phyloP scores from a whole-genome alignment of 257 asterid species.

The Salvia rosmarinus region DNA sequence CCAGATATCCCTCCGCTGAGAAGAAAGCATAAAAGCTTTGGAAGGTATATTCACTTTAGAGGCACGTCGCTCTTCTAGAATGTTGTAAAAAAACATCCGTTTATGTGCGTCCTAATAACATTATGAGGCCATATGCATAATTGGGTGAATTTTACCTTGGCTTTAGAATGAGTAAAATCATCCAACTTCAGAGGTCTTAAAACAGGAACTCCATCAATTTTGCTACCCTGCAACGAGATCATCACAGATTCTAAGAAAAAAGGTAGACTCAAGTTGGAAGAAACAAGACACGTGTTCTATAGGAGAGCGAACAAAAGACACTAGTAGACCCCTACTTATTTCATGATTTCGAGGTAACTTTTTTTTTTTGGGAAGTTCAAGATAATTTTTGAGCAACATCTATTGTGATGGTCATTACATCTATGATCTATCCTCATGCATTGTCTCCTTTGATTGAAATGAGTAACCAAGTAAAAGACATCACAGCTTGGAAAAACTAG shows the following conservation, averaged over 20 bases:
- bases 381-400: neutral
- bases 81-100: neutral
- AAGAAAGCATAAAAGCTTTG: slow-evolving; percentile 22
- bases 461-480: neutral
- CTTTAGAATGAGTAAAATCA: slow-evolving; percentile 75
- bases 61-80: neutral
- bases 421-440: slow-evolving; percentile 13
- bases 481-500: neutral
- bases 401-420: neutral
- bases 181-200: slow-evolving; percentile 71
- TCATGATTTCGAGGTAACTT: neutral
- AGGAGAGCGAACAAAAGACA: neutral
- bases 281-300: neutral
- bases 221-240: slow-evolving; percentile 51
- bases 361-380: neutral
- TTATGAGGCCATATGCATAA: slow-evolving; percentile 5
- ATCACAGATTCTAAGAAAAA: slow-evolving; percentile 17
- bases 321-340: neutral
- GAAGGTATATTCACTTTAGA: neutral
- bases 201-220: slow-evolving; percentile 42
- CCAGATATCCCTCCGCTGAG: neutral
- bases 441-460: slow-evolving; percentile 10
- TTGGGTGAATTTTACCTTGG: slow-evolving; percentile 63
- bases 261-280: neutral
- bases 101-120: neutral